Evolutionary conservation across 352 stramenopile species (phyloP), one percentile per base, ranked within the genome.

Genomic region (Pythium monospermum): DNA sequence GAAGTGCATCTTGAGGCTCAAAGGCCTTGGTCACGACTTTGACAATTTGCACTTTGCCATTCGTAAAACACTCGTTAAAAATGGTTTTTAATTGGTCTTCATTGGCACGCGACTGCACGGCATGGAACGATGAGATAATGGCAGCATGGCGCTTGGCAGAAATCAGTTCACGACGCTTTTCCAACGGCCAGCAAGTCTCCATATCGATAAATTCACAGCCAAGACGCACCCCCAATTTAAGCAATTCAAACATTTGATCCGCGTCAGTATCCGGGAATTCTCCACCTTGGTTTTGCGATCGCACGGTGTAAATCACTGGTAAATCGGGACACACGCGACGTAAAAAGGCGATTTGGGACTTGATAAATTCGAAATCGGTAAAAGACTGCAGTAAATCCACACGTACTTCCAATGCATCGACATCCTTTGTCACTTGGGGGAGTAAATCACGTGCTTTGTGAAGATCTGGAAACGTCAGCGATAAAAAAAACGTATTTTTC

Each of bases 131-230:
- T 32, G 76, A 86, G 43, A 92, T 87, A 55, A 92, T 67, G 27
- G 82, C 78, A 6, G 71, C 64, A 53, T 68, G 63, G 23, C 71
- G 62, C 42, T 74, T 64, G 21, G 61, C 42, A 21, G 62, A 52
- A 23, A 90, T 51, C 38, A 92, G 26, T 1, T 77, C 35, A 27
- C 74, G 56, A 49, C 73, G 74, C 69, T 82, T 84, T 73, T 91
- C 45, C 57, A 81, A 61, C 19, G 76, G 77, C 78, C 79, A 89
- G 57, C 76, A 89, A 28, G 87, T 94, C 66, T 99, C 96, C 35
- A 99, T 83, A 67, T 99, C 96, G 32, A 99, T 73, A 46, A 98
- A 94, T 65, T 99, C 96, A 37, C 94, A 96, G 13, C 93, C 96
- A 45, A 91, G 81, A 3, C 93, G 85, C 49, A 99, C 69, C 36